phyloP scores from a whole-genome alignment of 2,329 filamentous ascomycete species.

The Diaporthe citriasiana region DNA sequence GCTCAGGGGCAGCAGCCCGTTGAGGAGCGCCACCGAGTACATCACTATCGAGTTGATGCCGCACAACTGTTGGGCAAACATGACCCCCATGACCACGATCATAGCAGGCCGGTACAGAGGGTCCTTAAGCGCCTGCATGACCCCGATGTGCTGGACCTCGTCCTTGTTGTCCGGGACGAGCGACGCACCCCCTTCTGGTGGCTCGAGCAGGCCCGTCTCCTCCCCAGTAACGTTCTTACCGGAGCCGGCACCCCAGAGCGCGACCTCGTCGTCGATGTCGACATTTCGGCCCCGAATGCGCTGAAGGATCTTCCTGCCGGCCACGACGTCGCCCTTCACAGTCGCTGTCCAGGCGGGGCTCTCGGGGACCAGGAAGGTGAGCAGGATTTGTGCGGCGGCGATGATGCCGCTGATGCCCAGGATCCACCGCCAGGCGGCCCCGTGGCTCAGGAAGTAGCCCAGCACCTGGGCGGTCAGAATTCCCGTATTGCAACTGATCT shows the following conservation, averaged over 20 bases:
- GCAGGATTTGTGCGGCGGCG: slow-evolving; percentile 75
- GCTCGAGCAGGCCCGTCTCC: slow-evolving; percentile 76
- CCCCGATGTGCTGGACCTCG: slow-evolving; percentile 63
- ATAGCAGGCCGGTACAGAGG: slow-evolving; percentile 79
- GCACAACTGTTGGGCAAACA: slow-evolving; percentile 93
- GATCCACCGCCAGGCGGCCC: slow-evolving; percentile 85
- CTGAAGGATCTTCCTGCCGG: slow-evolving; percentile 78
- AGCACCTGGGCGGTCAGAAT: slow-evolving; percentile 87
- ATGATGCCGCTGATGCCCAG: slow-evolving; percentile 80
- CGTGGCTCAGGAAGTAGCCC: slow-evolving; percentile 89
- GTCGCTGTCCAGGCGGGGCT: slow-evolving; percentile 87
- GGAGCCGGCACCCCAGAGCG: slow-evolving; percentile 66
- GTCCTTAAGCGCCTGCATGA: slow-evolving; percentile 76
- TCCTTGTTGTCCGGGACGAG: slow-evolving; percentile 40
- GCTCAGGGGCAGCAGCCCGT: slow-evolving; percentile 83
- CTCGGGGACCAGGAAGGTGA: slow-evolving; percentile 84
- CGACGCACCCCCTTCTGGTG: slow-evolving; percentile 44
- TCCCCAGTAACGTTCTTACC: slow-evolving; percentile 79
- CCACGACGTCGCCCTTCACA: slow-evolving; percentile 70
- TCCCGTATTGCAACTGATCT: slow-evolving; percentile 93
- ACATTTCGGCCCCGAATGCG: slow-evolving; percentile 79
- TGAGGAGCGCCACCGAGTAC: slow-evolving; percentile 94
- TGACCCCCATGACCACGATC: slow-evolving; percentile 87
- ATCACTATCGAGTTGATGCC: slow-evolving; percentile 98
- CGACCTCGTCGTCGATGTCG: slow-evolving; percentile 81